Base-by-base conservation (phyloP, 2,329 filamentous ascomycete species). In the Calonectria multiphialidica region DNA sequence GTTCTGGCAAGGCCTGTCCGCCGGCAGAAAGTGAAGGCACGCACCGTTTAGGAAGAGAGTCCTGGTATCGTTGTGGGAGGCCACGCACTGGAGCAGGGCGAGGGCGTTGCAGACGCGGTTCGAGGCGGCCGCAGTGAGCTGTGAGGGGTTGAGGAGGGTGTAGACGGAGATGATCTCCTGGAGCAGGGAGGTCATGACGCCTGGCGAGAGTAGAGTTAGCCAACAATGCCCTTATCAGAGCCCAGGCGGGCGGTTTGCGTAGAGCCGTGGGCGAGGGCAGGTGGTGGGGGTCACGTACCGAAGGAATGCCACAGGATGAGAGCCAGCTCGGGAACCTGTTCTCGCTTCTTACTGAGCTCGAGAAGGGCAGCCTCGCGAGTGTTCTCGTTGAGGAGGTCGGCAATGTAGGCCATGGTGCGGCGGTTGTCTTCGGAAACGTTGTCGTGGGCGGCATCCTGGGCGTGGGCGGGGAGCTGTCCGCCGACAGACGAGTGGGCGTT, bases 81-180 rank as follows among this genome's bases (percentile, higher is more conserved):
- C 97, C 74, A 99, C 97, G 81, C 97, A 99, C 85, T 99, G 97
- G 57, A 99, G 90, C 73, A 99, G 90, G 33, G 97, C 97, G 74
- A 99, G 90, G 44, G 97, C 97, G 84, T 99, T 99, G 87, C 97
- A 99, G 71, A 99, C 97, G 76, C 97, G 90, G 86, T 99, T 99
- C 4, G 95, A 98, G 18, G 97, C 96, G n/a, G 97, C 96, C 3
- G 97, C 97, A 9, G 97, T 99, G 80, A 99, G 91, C 86, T 98
- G 96, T 62, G 95, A 98, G 7, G 97, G 97, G 83, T 98, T 99
- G 79, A 99, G 91, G 5, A 99, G 91, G 33, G 95, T 97, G 83
- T 99, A 99, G 68, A 99, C 97, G 13, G 96, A 98, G 82, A 99
- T 99, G 82, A 99, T 99, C 86, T 99, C 97, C 84, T 98, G 96